These are phyloP conservation scores for Fomitopsis betulina DNA, from an alignment of 1,284 basidiomycete species.

Conservation along the genomic window DNA sequence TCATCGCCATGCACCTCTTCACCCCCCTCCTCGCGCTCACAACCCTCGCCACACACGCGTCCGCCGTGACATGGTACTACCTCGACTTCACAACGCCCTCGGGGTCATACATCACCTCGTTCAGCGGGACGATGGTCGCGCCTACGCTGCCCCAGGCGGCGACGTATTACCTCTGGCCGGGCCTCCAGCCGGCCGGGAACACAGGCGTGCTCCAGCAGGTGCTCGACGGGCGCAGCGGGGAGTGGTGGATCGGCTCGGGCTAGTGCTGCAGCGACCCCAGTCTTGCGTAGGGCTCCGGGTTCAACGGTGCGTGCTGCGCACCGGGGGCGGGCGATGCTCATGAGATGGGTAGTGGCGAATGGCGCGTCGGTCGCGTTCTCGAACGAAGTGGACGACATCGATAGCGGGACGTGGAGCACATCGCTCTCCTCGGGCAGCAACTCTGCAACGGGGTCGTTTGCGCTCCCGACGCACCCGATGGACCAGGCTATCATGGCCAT, in stretches of 20 bases:
- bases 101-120: neutral
- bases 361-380: neutral
- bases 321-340: neutral
- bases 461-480: neutral
- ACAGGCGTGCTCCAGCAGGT: neutral
- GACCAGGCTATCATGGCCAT: neutral
- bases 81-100: neutral
- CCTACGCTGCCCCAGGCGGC: neutral
- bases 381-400: neutral
- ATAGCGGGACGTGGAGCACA: neutral
- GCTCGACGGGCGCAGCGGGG: constrained; percentile 1
- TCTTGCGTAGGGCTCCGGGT: neutral
- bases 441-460: neutral
- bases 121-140: neutral
- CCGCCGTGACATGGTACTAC: neutral
- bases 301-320: neutral
- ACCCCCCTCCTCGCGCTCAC: neutral
- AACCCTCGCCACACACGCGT: neutral
- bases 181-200: neutral
- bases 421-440: neutral
- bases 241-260: neutral
- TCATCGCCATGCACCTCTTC: neutral
- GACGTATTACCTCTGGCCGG: neutral
- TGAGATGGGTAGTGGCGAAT: neutral
- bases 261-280: neutral